Evolutionary conservation across 1,284 basidiomycete species (phyloP).

Genomic region (Entoloma clypeatum): DNA sequence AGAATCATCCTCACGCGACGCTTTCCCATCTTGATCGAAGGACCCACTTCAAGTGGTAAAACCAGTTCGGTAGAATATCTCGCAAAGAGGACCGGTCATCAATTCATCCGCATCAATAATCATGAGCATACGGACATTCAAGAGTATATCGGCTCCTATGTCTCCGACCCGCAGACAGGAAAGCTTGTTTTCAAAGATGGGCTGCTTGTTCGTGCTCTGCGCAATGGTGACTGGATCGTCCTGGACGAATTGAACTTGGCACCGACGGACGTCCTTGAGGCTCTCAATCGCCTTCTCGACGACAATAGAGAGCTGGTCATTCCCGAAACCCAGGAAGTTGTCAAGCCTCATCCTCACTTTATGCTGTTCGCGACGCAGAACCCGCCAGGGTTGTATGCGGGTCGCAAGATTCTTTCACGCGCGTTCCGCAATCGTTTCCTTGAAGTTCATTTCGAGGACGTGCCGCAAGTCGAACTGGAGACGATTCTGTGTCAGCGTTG

Average conservation of each 20-base stretch:
- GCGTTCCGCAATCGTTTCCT: constrained; percentile 99
- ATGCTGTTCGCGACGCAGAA: constrained; percentile 99
- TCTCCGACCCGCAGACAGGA: constrained; percentile 88
- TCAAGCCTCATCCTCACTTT: constrained; percentile 93
- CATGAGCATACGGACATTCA: constrained; percentile 99
- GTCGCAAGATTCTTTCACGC: constrained; percentile 91
- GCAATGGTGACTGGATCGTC: constrained; percentile 96
- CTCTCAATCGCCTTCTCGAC: constrained; percentile 93
- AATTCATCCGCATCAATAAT: constrained; percentile 98
- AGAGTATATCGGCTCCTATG: constrained; percentile 97
- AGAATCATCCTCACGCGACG: constrained; percentile 86
- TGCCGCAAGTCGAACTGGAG: constrained; percentile 91
- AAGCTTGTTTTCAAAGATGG: constrained; percentile 96
- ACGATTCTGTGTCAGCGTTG: constrained; percentile 89
- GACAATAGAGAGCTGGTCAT: constrained; percentile 97
- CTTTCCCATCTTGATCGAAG: constrained; percentile 96
- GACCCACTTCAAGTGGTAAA: constrained; percentile 97
- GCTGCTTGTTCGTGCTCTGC: constrained; percentile 87
- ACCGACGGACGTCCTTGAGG: constrained; percentile 97
- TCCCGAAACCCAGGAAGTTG: constrained; percentile 94
- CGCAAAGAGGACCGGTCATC: constrained; percentile 90
- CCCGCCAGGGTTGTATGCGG: constrained; percentile 96
- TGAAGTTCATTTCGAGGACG: constrained; percentile 97
- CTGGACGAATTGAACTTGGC: constrained; percentile 97
- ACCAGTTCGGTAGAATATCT: constrained; percentile 97